These are phyloP conservation scores for Nicotiana tabacum DNA, from an alignment of 257 asterid genomes.

Conservation along the genomic window DNA sequence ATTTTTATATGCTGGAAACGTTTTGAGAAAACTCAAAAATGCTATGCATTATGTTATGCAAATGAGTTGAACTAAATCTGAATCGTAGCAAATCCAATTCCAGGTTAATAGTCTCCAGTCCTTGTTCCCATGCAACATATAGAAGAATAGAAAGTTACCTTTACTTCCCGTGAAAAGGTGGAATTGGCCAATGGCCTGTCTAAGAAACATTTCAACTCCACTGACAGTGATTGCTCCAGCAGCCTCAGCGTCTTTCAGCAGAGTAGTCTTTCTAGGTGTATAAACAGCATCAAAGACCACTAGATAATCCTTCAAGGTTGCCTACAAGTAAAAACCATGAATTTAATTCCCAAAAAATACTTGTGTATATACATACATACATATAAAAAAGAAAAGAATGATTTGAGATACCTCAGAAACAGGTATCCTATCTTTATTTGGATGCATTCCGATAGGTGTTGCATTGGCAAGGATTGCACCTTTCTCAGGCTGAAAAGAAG, in stretches of 20 bases:
- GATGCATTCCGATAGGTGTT: slow-evolving; percentile 72
- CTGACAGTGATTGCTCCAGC: slow-evolving; percentile 57
- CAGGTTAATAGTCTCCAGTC: not conserved
- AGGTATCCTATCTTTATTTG: slow-evolving; percentile 46
- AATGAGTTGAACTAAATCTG: not conserved
- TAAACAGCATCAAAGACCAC: slow-evolving; percentile 66
- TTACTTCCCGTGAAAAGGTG: slow-evolving; percentile 49
- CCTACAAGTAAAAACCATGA: slow-evolving; percentile 11
- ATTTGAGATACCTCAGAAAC: slow-evolving; percentile 33
- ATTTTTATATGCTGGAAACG: not conserved
- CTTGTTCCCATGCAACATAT: not conserved
- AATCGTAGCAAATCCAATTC: not conserved
- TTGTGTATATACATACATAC: not conserved
- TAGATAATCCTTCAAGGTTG: slow-evolving; percentile 32
- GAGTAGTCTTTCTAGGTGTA: slow-evolving; percentile 50
- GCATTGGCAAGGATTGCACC: slow-evolving; percentile 69
- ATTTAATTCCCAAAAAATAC: not conserved
- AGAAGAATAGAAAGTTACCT: slow-evolving; percentile 21
- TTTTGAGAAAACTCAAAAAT: not conserved
- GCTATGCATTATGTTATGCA: not conserved
- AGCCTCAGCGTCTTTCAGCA: slow-evolving; percentile 54
- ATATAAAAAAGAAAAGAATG: not conserved
- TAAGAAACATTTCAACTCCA: slow-evolving; percentile 70
- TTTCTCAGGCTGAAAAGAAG: slow-evolving; percentile 44
- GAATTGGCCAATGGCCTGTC: slow-evolving; percentile 60